These are phyloP conservation scores for Rhododendron ferrugineum DNA, from an alignment of 148 eudicot genomes.

Conservation along the genomic window DNA sequence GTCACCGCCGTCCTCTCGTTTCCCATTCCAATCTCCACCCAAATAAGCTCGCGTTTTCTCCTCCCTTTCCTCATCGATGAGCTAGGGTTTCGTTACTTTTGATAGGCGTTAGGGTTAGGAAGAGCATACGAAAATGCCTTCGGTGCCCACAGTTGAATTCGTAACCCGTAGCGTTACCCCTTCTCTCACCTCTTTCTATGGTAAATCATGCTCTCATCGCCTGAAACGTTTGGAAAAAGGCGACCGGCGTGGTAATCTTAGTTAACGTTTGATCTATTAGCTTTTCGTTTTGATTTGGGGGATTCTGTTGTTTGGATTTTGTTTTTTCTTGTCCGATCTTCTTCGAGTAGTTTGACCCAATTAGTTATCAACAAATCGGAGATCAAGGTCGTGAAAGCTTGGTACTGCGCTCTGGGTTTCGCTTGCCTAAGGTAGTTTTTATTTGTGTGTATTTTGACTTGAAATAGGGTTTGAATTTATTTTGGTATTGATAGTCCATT, in stretches of 20 bases:
- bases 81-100: not conserved
- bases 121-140: constrained; percentile 88
- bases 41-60: not conserved
- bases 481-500: not conserved
- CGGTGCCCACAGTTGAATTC: constrained; percentile 47
- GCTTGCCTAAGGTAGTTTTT: not conserved
- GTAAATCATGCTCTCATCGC: constrained; percentile 60
- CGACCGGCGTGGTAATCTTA: constrained; percentile 95
- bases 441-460: not conserved
- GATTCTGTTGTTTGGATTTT: not conserved
- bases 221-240: constrained; percentile 71
- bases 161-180: constrained; percentile 39
- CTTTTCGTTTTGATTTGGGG: not conserved
- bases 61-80: not conserved
- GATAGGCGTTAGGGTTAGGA: constrained; percentile 6
- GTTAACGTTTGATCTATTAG: constrained; percentile 42
- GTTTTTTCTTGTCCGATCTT: not conserved
- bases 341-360: not conserved
- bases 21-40: not conserved
- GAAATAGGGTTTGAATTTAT: not conserved
- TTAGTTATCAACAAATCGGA: not conserved
- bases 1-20: not conserved
- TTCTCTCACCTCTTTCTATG: constrained; percentile 37
- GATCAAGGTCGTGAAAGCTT: constrained; percentile 2
- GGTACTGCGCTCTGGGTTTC: not conserved